Base-by-base conservation (phyloP, 1,284 basidiomycete genomes). In the Moesziomyces sp. region DNA sequence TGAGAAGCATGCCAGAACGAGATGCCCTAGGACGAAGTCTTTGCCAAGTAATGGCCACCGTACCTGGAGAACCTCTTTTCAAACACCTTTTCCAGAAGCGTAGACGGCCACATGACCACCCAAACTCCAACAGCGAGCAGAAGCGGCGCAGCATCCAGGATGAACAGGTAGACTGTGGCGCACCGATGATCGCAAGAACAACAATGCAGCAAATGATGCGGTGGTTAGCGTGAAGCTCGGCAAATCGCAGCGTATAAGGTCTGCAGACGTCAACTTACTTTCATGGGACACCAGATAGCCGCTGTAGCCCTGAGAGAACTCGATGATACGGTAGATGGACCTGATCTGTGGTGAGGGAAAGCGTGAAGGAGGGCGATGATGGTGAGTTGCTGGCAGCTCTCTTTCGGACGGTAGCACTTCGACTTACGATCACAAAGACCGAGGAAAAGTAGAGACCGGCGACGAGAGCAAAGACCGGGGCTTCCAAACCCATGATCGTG, bases 241-340 rank as follows among this genome's bases (percentile, higher is more conserved):
- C 35, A 7, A 7, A 38, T 14, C 16, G 35, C 33, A 56, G 18
- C 19, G 23, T 33, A 21, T 8, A 2, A 11, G 50, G 54, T 7
- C 16, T 43, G 28, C 18, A 40, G 26, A 16, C n/a, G 28, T 33
- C 8, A 44, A 60, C 74, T 68, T 47, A 73, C 74, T 52, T 50
- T 80, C 77, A 42, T 72, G 59, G 3, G 67, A 66, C 14, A 69
- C 53, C 23, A 79, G 47, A 30, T 66, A 68, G 38, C 77, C 77
- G 21, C 40, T 50, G 61, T 76, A 77, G 10, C 75, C 78, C 48
- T 77, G 60, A 19, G 72, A 51, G 30, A 75, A 63, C 45, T 79
- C 78, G 46, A 77, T 58, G 30, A 74, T 77, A 13, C 78, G 62
- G 42, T 76, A 80, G 38, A 75, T 24, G 14, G 70, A 75, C 21